Evolutionary conservation across 2,329 filamentous ascomycete genomes (phyloP).

Genomic region (Diaporthe aspalathi): DNA sequence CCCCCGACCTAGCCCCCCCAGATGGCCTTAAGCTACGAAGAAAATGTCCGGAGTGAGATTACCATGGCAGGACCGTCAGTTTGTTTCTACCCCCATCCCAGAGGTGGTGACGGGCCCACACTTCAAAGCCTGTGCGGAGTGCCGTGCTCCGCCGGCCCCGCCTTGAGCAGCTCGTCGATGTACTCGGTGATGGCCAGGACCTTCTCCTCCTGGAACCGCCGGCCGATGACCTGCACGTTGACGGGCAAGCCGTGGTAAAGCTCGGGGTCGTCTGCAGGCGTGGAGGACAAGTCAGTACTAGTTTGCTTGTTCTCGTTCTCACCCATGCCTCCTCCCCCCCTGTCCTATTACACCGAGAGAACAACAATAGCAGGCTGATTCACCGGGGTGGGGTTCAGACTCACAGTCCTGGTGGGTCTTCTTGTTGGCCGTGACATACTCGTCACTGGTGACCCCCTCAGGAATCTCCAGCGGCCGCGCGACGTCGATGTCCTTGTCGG

Average conservation of each 20-base stretch:
- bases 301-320: not conserved
- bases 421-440: slow-evolving; percentile 14
- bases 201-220: slow-evolving; percentile 28
- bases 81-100: too few species aligned
- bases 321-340: too few species aligned
- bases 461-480: not conserved
- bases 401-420: slow-evolving; percentile 27
- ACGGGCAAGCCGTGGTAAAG: slow-evolving; percentile 30
- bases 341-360: too few species aligned
- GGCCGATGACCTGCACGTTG: slow-evolving; percentile 19
- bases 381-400: not conserved
- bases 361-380: too few species aligned
- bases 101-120: too few species aligned
- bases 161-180: slow-evolving; percentile 12
- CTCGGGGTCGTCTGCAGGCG: slow-evolving; percentile 4
- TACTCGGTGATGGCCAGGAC: slow-evolving; percentile 29
- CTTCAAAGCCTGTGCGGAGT: not conserved
- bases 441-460: not conserved
- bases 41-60: too few species aligned
- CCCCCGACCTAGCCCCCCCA: too few species aligned
- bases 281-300: not conserved
- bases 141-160: not conserved
- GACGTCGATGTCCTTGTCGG: slow-evolving; percentile 25
- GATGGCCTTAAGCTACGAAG: too few species aligned
- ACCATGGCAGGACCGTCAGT: too few species aligned